Percentiles rank a stretch among this genome's conserved stretches.
phyloP scores from a whole-genome alignment of 169 alveolate genomes.

The Eimeria tenella region DNA sequence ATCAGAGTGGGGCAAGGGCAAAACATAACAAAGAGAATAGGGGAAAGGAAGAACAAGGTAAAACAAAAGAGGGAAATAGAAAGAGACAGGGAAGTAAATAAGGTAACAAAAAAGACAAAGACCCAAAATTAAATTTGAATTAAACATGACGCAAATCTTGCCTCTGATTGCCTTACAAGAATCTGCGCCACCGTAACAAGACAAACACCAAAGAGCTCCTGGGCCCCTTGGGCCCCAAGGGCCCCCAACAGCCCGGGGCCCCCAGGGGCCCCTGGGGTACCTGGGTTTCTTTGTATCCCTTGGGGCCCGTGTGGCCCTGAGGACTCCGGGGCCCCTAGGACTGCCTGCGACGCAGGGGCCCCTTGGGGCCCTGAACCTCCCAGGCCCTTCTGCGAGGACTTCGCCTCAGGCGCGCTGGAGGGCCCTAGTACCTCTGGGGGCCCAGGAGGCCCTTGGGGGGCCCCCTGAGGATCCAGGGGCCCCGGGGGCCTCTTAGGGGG shows the following conservation, averaged over 20 bases:
- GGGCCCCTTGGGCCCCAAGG: neutral
- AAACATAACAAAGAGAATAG: neutral
- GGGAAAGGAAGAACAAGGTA: neutral
- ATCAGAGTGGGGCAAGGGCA: neutral
- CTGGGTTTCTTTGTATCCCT: too few species aligned
- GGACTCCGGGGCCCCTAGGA: too few species aligned
- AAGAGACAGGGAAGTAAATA: neutral
- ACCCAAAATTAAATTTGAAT: too few species aligned
- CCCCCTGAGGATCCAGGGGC: too few species aligned
- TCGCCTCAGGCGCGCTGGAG: too few species aligned
- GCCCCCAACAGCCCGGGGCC: neutral
- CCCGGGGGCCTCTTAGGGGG: too few species aligned
- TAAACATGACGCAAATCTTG: neutral
- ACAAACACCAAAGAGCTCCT: neutral
- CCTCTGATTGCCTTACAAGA: neutral
- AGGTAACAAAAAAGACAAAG: neutral
- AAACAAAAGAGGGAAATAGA: neutral
- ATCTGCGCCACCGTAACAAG: constrained; percentile 40
- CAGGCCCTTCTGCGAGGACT: too few species aligned
- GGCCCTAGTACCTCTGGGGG: too few species aligned
- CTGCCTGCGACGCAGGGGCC: too few species aligned
- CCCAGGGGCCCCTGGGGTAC: neutral
- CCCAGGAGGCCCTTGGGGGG: too few species aligned
- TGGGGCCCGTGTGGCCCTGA: too few species aligned
- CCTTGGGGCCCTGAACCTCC: too few species aligned